These are phyloP conservation scores for Colletotrichum lupini DNA, from an alignment of 2,329 filamentous ascomycete genomes.

Conservation along the genomic window DNA sequence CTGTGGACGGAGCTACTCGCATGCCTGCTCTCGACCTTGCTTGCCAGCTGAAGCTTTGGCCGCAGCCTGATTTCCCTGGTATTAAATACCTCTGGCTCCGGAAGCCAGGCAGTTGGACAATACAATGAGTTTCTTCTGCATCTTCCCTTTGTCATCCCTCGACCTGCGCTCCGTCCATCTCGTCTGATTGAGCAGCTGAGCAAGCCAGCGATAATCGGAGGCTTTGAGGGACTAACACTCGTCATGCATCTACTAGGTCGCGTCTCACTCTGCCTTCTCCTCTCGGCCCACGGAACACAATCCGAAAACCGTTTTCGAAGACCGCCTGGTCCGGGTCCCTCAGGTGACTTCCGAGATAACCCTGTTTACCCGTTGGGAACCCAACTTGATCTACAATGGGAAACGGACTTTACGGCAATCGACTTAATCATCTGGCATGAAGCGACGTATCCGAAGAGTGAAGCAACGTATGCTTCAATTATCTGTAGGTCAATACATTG, in stretches of 20 bases:
- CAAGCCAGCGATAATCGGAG: no score
- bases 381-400: neutral
- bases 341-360: constrained; percentile 1
- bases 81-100: neutral
- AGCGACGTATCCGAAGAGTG: neutral
- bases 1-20: neutral
- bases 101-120: neutral
- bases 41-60: neutral
- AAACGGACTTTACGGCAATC: neutral
- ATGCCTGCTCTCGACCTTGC: neutral
- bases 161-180: neutral
- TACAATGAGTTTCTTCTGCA: neutral
- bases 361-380: neutral
- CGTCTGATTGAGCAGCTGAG: neutral
- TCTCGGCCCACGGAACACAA: neutral
- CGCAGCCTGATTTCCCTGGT: neutral
- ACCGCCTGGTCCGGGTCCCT: neutral
- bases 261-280: neutral
- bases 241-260: neutral
- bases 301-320: neutral
- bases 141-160: neutral
- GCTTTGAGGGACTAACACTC: neutral
- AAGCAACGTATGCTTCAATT: neutral
- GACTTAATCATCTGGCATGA: neutral
- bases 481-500: neutral